These are phyloP conservation scores for Sclerotinia nivalis DNA, from an alignment of 2,329 filamentous ascomycete genomes.

Conservation along the genomic window DNA sequence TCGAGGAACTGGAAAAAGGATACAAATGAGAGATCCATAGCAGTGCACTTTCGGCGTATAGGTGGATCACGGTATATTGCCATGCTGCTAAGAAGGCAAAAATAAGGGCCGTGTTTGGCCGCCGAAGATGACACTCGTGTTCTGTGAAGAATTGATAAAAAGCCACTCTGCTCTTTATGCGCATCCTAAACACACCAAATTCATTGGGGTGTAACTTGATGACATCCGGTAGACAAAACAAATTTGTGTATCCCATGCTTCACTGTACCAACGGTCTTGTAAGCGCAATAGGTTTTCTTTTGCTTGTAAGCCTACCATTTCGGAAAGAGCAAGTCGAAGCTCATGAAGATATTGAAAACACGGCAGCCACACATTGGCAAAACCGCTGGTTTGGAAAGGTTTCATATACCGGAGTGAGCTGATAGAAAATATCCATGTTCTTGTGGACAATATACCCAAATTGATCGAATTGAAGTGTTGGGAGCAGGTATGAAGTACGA, in stretches of 20 bases:
- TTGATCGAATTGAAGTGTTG: background rate
- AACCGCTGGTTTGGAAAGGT: background rate
- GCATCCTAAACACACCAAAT: background rate
- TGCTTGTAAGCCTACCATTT: background rate
- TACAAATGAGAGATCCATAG: background rate
- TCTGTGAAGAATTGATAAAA: background rate
- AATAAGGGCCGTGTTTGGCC: background rate
- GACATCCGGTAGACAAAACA: background rate
- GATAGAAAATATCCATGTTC: background rate
- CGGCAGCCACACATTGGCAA: background rate
- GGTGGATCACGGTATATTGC: background rate
- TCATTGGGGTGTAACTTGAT: background rate
- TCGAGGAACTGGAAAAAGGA: background rate
- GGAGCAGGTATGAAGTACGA: background rate
- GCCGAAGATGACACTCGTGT: constrained; percentile 6
- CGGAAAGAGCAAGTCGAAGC: background rate
- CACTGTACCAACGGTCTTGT: background rate
- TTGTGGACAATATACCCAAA: background rate
- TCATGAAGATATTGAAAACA: background rate
- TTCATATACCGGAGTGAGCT: background rate
- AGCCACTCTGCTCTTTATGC: background rate
- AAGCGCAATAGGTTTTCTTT: background rate
- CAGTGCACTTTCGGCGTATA: background rate
- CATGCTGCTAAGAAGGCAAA: background rate
- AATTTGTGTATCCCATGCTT: background rate